Conservation (phyloP, 2,329 filamentous ascomycete species). For the Aspergillus melleus region DNA sequence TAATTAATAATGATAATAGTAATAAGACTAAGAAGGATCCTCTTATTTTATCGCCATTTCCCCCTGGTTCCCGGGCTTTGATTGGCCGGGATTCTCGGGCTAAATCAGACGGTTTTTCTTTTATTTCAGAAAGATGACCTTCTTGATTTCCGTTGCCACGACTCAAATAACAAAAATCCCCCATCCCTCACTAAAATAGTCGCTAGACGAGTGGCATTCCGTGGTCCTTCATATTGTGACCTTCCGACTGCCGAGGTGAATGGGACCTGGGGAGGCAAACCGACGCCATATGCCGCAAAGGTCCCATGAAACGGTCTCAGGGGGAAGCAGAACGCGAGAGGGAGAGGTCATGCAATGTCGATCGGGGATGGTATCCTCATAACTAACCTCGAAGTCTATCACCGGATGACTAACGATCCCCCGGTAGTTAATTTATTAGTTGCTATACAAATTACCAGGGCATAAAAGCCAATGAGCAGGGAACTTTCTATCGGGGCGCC, state of each 20-base stretch:
- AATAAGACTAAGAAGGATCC: neutral
- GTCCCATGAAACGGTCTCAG: slow-evolving; percentile 16
- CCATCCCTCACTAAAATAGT: neutral
- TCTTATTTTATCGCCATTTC: neutral
- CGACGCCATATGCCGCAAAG: neutral
- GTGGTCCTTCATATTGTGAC: slow-evolving; percentile 5
- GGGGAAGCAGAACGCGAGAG: slow-evolving; percentile 8
- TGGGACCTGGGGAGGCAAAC: slow-evolving; percentile 1
- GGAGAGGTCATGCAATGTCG: slow-evolving; percentile 33
- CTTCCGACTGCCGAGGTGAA: slow-evolving; percentile 10
- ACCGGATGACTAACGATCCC: neutral
- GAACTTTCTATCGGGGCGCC: no score
- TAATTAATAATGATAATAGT: neutral
- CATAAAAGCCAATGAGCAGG: no score
- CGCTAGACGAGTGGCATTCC: slow-evolving; percentile 2
- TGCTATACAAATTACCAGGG: neutral
- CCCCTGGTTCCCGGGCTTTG: neutral
- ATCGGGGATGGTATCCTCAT: slow-evolving; percentile 18
- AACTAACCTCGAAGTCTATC: neutral
- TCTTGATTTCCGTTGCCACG: neutral
- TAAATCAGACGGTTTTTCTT: neutral
- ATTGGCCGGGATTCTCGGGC: neutral
- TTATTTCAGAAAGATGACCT: neutral
- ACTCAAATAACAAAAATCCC: neutral
- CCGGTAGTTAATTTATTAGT: neutral